Base-by-base conservation (phyloP, 257 asterid species). In the Striga asiatica region DNA sequence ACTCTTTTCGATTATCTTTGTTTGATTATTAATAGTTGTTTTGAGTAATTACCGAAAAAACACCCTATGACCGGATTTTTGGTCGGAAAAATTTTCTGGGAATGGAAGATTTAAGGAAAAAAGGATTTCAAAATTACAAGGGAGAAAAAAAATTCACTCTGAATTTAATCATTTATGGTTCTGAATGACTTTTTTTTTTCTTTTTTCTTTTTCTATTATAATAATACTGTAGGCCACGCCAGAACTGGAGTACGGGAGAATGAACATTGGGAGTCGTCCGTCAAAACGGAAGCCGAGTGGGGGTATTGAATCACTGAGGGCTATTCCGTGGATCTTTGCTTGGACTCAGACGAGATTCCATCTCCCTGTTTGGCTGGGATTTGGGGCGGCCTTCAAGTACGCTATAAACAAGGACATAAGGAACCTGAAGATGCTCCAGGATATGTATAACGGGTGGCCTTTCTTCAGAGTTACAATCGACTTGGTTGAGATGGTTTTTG, bases 231-330 rank as follows among this genome's bases (percentile, higher is more conserved):
- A 80, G 88, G 88, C 84, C 18, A 77, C 88, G 0, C 88, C 88
- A 7, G 88, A 80, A 34, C 35, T 80, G 34, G 88, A 80, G 76
- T 80, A 80, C n/a, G 88, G 88, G 9, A 54, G 88, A 7, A 80
- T 80, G 88, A 80, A 80, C 78, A 80, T 80, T 2, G 88, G 88
- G 0, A 80, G 88, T 20, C 80, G 88, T 24, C 88, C 88, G 11
- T 80, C 88, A 4, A 80, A 80, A 38, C 71, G 88, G 6, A 80
- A 77, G 55, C 81, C 88, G 0, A 77, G 82, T 37, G 88, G 88
- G 6, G 88, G 88, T 52, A 80, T 80, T 6, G 88, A 80, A 50
- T 77, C 88, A 0, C 84, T 80, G 2, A 61, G 88, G 47, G 88
- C 88, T 22, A 80, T 80, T 50, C 88, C 88, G 21, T 80, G 88